These are phyloP conservation scores for Amphichorda felina DNA, from an alignment of 2,329 filamentous ascomycete species.

Conservation along the genomic window DNA sequence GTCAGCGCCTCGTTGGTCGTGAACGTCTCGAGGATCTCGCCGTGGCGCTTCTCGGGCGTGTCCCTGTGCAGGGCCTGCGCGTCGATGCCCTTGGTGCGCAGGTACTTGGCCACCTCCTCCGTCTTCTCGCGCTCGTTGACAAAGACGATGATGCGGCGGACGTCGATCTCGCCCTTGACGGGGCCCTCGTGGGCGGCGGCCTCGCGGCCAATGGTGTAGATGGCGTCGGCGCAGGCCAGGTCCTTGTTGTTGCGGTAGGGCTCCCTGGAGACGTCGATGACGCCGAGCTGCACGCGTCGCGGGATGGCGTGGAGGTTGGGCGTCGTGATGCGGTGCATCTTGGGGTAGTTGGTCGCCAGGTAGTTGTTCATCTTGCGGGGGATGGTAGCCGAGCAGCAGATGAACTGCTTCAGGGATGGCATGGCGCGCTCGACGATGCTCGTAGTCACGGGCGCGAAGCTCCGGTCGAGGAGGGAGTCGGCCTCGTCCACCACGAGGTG, in stretches of 20 bases:
- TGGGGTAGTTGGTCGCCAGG: constrained; percentile 70
- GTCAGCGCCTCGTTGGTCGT: constrained; percentile 37
- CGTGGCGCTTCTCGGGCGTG: constrained; percentile 63
- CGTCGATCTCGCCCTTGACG: constrained; percentile 44
- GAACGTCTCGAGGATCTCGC: constrained; percentile 67
- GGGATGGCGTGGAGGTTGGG: constrained; percentile 95
- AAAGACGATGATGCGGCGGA: constrained; percentile 86
- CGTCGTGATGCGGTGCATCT: constrained; percentile 74
- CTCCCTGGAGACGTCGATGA: constrained; percentile 84
- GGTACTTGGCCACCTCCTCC: constrained; percentile 65
- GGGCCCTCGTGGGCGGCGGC: constrained; percentile 44
- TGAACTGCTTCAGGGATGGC: constrained; percentile 72
- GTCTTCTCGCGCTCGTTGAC: constrained; percentile 94
- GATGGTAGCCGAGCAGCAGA: constrained; percentile 94
- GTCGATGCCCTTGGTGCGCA: constrained; percentile 77
- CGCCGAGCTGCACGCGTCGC: constrained; percentile 82
- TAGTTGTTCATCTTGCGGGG: constrained; percentile 79
- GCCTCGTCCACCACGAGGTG: constrained; percentile 92
- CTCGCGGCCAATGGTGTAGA: constrained; percentile 85
- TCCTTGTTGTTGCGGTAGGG: constrained; percentile 89
- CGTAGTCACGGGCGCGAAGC: constrained; percentile 74
- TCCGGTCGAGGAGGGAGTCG: constrained; percentile 88
- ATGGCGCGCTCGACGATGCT: constrained; percentile 70
- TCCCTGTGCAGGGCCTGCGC: constrained; percentile 79
- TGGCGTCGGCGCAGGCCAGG: constrained; percentile 86